Base-by-base conservation (phyloP, 202 grass and related monocot genomes). In the Digitaria exilis region DNA sequence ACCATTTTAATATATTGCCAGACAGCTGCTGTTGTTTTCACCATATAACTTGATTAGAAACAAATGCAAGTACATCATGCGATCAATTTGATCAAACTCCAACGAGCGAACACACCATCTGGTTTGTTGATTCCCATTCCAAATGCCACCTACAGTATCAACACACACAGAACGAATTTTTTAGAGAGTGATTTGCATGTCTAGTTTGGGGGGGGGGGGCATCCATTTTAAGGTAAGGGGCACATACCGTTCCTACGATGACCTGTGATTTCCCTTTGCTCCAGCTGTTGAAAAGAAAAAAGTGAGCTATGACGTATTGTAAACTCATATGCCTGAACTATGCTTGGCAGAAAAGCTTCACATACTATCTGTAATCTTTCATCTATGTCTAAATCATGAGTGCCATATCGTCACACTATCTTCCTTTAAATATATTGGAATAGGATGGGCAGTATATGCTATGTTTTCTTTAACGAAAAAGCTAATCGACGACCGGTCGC, bases 111-210 rank as follows among this genome's bases (percentile, higher is more conserved):
- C 88, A 28, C 54, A 97, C 95, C 92, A 66, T 97, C 95, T 84
- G 92, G 92, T 63, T 97, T 97, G 82, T 97, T 97, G 77, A 97
- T 97, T 70, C 95, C 95, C 95, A 98, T 98, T 79, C 92, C 95
- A 76, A 97, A 98, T 5, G 92, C 95, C 76, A 98, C 95, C 95
- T 97, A 79, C 68, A 75, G 70, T 73, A 43, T 39, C 86, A 85
- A 52, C 18, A 52, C 12, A 37, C 16, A 83, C 25, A 75, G 19
- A 50, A 63, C 66, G 4, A 78, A 14, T 34, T 28, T 83, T 19
- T 51, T 63, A 5, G 25, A 19, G 2, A 44, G 75, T 58, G 31
- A 60, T 60, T 55, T 55, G n/a, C 2, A 21, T 39, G 7, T 39
- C 37, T 0, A 18, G 46, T n/a, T n/a, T n/a, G 0, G 48, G 11